Base-by-base conservation (phyloP, 805 yeast species). In the Millerozyma miso region DNA sequence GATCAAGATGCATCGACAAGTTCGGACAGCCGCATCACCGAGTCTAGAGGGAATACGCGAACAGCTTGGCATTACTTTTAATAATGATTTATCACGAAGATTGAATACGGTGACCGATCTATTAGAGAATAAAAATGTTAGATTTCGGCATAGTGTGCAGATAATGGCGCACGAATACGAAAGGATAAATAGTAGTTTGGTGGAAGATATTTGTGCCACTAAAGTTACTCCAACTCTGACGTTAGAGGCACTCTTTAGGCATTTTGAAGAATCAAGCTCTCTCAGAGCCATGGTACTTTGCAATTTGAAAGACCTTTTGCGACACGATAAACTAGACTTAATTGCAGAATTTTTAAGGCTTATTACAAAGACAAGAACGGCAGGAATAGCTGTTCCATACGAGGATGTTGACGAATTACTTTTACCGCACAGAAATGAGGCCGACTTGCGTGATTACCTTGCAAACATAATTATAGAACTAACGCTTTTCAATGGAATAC, bases 401-500 rank as follows among this genome's bases (percentile, higher is more conserved):
- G 35, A 31, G 7, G 14, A 31, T 10, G 14, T 15, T 18, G 31
- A 19, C 13, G 12, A 31, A 8, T 19, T 19, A 38, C 8, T 15
- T 6, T 33, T 33, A 29, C 7, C 31, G 15, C 33, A 23, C 14
- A 16, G 3, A 13, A 20, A 33, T 16, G 13, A 34, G 19, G 1
- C 10, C 4, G 19, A 34, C 16, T 13, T 23, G 16, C 39, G 32
- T 14, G 14, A 41, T 26, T 26, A 29, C 2, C 39, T 41, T 8
- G 56, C 45, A 16, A 52, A 49, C 29, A 19, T 48, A 18, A 20
- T 62, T 7, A 43, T 59, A 1, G 31, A 33, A 2, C 58, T 51
- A 35, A 44, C 62, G 2, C 43, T 46, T 3, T 14, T 41, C 3
- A 43, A 48, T 10, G 65, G 65, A 3, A 63, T 60, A 6, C 50